Base-by-base conservation (phyloP, 2,329 filamentous ascomycete genomes). In the Penicillium psychrosexuale region DNA sequence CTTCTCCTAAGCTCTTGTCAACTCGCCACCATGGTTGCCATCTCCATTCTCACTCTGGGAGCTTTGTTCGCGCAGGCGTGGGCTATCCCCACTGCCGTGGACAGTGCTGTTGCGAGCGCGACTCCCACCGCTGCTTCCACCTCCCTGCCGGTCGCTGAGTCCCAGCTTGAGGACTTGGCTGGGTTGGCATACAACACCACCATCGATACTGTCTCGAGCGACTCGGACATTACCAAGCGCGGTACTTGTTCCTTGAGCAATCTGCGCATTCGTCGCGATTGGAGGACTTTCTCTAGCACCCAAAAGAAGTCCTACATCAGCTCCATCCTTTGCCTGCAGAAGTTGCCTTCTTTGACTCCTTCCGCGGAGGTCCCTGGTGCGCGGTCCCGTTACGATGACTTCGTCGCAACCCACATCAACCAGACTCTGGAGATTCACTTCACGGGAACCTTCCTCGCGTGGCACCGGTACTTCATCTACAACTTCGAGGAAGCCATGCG, bases 321-420 rank as follows among this genome's bases (percentile, higher is more conserved):
- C 7, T 78, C 79, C 3, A 73, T 79, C 46, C 67, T 76, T 38
- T 82, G 80, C 51, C 62, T 82, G 17, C 72, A 75, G 55, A 61
- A 61, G 5, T 67, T 69, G 58, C 74, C 77, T 0, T 59, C 77
- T 4, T 64, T 62, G 19, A 72, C 72, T 0, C 69, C 72, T 0
- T 52, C 66, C 0, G 59, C 64, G 0, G 65, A 70, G 12, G 75
- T 72, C 0, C 68, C 78, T 0, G 80, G 80, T 2, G 77, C 75
- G 3, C 72, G 69, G 53, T 75, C 71, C 57, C 78, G 53, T n/a
- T 81, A 75, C 54, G 80, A 83, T 60, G 80, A 83, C 55, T 82
- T 77, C 40, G 70, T 80, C 6, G 78, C 75, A 5, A 71, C 74
- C 0, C 80, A 83, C 56, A 75, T 83, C 53, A 76, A 79, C 50